These are phyloP conservation scores for Hansenula lynferdii DNA, from an alignment of 1,139 yeast genomes.

Conservation along the genomic window DNA sequence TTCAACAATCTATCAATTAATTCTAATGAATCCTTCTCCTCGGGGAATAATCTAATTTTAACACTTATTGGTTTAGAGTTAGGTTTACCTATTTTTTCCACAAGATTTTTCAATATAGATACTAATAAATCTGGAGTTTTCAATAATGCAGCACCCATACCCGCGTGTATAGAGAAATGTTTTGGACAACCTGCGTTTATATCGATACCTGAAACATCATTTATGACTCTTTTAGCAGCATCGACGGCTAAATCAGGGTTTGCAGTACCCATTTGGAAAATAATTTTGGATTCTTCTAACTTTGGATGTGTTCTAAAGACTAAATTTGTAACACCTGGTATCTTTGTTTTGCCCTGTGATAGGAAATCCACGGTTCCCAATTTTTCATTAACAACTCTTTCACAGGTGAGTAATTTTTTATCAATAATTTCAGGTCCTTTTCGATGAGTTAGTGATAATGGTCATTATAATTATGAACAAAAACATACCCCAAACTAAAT, in stretches of 20 bases:
- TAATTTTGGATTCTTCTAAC: constrained; percentile 56
- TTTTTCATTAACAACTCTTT: constrained; percentile 48
- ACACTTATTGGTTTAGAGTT: constrained; percentile 79
- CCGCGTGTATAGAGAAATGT: constrained; percentile 81
- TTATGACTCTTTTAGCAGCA: constrained; percentile 76
- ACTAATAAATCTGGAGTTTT: constrained; percentile 76
- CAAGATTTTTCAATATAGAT: constrained; percentile 61
- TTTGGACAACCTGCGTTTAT: constrained; percentile 97
- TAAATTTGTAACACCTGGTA: constrained; percentile 40
- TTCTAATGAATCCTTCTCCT: constrained; percentile 51
- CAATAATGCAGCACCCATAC: constrained; percentile 95
- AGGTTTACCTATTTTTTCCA: constrained; percentile 76
- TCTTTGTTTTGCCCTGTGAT: constrained; percentile 31
- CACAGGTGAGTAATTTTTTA: constrained; percentile 69
- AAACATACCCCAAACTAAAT: constrained; percentile 78
- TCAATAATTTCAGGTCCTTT: constrained; percentile 82
- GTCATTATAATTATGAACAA: no score
- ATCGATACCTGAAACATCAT: constrained; percentile 90
- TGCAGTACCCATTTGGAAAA: constrained; percentile 90
- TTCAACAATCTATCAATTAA: constrained; percentile 60
- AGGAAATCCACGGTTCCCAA: constrained; percentile 60
- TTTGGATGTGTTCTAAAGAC: constrained; percentile 71
- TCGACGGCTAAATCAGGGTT: constrained; percentile 78
- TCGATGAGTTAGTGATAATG: no score
- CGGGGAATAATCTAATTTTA: constrained; percentile 74